Evolutionary conservation across 1,284 basidiomycete genomes (phyloP), one percentile per base, ranked within the genome.

Genomic region (Ceratobasidium papillatum): DNA sequence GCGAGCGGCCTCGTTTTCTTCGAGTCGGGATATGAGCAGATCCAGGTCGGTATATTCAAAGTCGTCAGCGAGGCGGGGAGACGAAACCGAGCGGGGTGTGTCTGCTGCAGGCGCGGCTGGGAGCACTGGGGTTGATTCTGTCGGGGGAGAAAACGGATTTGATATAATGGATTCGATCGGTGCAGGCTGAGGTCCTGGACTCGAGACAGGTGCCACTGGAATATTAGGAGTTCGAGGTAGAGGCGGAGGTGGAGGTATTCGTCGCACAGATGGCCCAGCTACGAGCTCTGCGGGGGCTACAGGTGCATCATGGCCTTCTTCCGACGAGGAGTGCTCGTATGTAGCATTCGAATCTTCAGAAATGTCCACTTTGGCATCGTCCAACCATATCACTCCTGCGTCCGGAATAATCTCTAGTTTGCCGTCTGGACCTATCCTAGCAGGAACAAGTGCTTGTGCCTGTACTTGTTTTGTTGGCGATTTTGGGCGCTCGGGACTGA

Each of bases 11-110:
- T 84, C 79, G n/a, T 82, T 78, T 0, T 82, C 86, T 22, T 86
- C 84, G 14, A 90, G 79, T 2, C 85, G 83, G 25, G 88, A 85
- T 19, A 88, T 84, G 11, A 90, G 83, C 19, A 89, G 78, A 80
- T 91, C 90, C 62, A 91, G 80, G 79, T 91, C 90, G 2, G 89
- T 90, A 69, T 86, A 82, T 66, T 88, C 86, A 9, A 84, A 81
- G 75, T 78, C 51, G 74, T 71, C 56, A 14, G 54, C 68, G 4
- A 71, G 36, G 17, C 30, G 68, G 36, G 68, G 36, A 25, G 68
- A 51, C 4, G 51, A 4, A 8, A 25, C 27, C 22, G 43, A 3
- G 2, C 14, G 38, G 25, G 61, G 41, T 27, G 61, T 47, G 4
- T 19, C 43, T 27, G 12, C 30, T 25, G 11, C 22, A 5, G 51